Base-by-base conservation (phyloP, 495 filamentous ascomycete species). In the Penicillium robsamsonii region DNA sequence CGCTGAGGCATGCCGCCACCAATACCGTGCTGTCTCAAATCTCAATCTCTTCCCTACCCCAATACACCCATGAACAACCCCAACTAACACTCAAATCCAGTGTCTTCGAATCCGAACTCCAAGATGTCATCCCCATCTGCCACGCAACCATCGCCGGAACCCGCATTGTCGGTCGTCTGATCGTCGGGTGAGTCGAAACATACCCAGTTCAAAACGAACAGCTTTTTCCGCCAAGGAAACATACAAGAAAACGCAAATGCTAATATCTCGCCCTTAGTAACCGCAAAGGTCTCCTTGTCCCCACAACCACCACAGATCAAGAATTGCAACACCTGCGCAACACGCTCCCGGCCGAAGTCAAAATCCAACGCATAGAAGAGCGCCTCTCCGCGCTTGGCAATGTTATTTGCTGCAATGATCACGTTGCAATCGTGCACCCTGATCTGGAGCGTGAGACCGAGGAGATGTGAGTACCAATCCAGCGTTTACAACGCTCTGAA, bases 81-180 rank as follows among this genome's bases (percentile, higher is more conserved):
- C 50, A 53, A 35, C 42, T 53, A 53, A 53, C 22, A 41, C 25
- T 18, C 6, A 18, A 50, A 7, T 20, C 45, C 25, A 79, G 79
- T 79, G 81, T 97, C 63, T 98, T 98, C 79, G 95, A 98, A 78
- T 85, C 94, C 53, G 94, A 98, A 77, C 80, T 98, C 33, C 90
- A 94, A 79, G 95, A 97, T 78, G 87, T 96, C 53, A 96, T 98
- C 52, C 94, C 94, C 58, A 96, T 97, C 75, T 96, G 92, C 75
- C 89, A 93, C 68, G 90, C 91, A 51, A 96, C 92, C n/a, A 97
- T 98, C 68, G 92, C 91, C 29, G 95, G 94, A 55, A 98, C 93
- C 33, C 80, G 93, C 57, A 97, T 98, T 70, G 87, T 98, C 66
- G 94, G 94, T 43, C 85, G 93, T 67, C 81, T 98, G 76, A 96